These are phyloP conservation scores for Tolypocladium inflatum DNA, from an alignment of 2,329 filamentous ascomycete genomes.

Conservation along the genomic window DNA sequence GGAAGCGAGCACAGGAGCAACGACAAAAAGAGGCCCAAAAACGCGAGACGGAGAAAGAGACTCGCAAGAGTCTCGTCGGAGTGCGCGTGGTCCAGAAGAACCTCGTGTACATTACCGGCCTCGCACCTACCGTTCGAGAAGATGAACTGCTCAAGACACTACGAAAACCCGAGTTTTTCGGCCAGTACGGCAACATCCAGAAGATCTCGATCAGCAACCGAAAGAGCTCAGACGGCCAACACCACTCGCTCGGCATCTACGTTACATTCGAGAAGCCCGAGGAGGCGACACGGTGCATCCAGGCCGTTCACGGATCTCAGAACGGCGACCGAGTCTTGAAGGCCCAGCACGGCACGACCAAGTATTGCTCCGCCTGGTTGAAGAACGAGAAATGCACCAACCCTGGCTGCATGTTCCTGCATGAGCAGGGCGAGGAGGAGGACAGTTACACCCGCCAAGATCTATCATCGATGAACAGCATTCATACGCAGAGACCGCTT, in stretches of 20 bases:
- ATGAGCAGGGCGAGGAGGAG: constrained; percentile 96
- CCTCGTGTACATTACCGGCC: constrained; percentile 91
- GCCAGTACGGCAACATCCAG: constrained; percentile 95
- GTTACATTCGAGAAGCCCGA: constrained; percentile 94
- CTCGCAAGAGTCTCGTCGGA: constrained; percentile 89
- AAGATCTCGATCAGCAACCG: constrained; percentile 98
- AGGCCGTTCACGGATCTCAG: constrained; percentile 81
- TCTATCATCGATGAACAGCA: constrained; percentile 86
- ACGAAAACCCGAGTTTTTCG: constrained; percentile 87
- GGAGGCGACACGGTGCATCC: constrained; percentile 83
- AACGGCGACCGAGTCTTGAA: constrained; percentile 82
- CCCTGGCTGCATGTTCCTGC: constrained; percentile 93
- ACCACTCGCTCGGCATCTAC: constrained; percentile 90
- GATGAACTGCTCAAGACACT: constrained; percentile 87
- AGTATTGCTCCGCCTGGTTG: constrained; percentile 96
- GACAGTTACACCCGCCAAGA: constrained; percentile 95
- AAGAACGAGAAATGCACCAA: constrained; percentile 93
- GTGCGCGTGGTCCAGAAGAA: constrained; percentile 98
- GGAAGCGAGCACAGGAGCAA: constrained; percentile 73
- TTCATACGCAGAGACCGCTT: constrained; percentile 66
- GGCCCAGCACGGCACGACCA: constrained; percentile 79
- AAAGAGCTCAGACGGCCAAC: constrained; percentile 65
- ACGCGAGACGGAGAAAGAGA: constrained; percentile 89
- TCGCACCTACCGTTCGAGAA: constrained; percentile 85
- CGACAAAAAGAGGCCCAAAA: constrained; percentile 94